Evolutionary conservation across 1,284 basidiomycete species (phyloP), one percentile per base, ranked within the genome.

Genomic region (Termitomyces sp.): DNA sequence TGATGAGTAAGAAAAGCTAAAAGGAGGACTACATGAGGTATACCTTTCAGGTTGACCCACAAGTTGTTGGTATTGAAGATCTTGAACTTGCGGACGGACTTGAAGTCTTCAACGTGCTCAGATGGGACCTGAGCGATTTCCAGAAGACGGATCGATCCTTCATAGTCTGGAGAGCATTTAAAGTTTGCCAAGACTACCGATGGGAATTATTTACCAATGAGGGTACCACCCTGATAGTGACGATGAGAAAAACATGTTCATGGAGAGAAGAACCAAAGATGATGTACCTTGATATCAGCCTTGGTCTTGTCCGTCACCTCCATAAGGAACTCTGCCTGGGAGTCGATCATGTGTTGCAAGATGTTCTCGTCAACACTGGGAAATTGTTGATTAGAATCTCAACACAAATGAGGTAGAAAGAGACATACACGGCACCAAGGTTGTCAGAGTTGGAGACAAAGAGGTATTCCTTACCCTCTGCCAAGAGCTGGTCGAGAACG

Each of bases 221-320:
- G 81, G 49, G 97, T 99, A 75, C 97, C 97, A 81, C 97, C 97
- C 84, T 80, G 45, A 19, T 44, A 33, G 19, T 26, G 16, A 52
- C 3, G 21, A 31, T 60, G 24, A 55, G 33, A 11, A 49, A 21
- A 18, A n/a, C 1, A 38, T n/a, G 7, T 41, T 31, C 10, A 38
- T 37, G 31, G 7, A 39, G 9, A n/a, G 16, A 10, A 40, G 21
- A 30, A 24, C 55, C 10, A 55, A 19, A 16, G 16, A 41, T 19
- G 8, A 14, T 34, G 26, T 56, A 71, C 78, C 79, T 99, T 99
- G 76, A 99, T 88, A 71, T 99, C 96, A 55, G 97, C 97, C 81
- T 99, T 99, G 68, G 97, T 99, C 86, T 99, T 99, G 81, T 99
- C 95, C 4, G 97, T 99, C 60, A 99, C 94, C 75, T 99, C 96